Percentiles rank a stretch among this genome's conserved stretches.
Evolutionary conservation across 2,329 filamentous ascomycete species (phyloP).

Genomic region (Raffaelea ambrosiae): DNA sequence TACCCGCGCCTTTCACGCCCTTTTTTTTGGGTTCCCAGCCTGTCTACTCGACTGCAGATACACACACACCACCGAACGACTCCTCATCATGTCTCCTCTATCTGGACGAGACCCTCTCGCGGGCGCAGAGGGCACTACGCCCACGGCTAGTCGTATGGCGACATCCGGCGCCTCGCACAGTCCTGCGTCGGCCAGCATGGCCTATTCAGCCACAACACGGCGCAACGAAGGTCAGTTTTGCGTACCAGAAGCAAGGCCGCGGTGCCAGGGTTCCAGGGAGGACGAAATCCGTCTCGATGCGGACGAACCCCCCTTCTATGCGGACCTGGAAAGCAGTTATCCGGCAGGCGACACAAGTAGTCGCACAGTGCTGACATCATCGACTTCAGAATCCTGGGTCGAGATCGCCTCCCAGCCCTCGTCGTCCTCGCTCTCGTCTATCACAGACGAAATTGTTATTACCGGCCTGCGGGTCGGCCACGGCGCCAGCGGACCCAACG

Average conservation of each 20-base stretch:
- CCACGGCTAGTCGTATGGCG: conserved; percentile 5
- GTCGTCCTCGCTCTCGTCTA: conserved; percentile 82
- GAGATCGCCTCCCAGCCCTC: conserved; percentile 90
- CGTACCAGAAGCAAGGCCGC: not conserved
- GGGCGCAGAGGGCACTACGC: conserved; percentile 1
- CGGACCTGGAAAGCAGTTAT: no score
- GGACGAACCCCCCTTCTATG: no score
- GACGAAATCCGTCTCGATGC: no score
- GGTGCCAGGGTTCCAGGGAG: not conserved
- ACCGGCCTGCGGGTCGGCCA: conserved; percentile 72
- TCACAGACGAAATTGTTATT: conserved; percentile 81
- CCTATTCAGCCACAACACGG: conserved; percentile 14
- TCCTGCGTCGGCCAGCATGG: conserved; percentile 5
- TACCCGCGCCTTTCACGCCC: not conserved
- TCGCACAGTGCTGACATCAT: conserved; percentile 13
- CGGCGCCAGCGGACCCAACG: conserved; percentile 31
- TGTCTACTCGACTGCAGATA: no score
- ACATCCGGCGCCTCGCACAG: not conserved
- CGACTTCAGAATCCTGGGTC: conserved; percentile 78
- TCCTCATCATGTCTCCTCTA: conserved; percentile 3
- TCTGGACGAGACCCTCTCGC: conserved; percentile 6
- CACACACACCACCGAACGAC: not conserved
- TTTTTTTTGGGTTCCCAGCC: not conserved
- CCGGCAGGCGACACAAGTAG: no score
- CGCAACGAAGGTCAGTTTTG: conserved; percentile 24